Evolutionary conservation across 768 basidiomycete genomes (phyloP), one percentile per base, ranked within the genome.

Genomic region (Mycena chlorophos): DNA sequence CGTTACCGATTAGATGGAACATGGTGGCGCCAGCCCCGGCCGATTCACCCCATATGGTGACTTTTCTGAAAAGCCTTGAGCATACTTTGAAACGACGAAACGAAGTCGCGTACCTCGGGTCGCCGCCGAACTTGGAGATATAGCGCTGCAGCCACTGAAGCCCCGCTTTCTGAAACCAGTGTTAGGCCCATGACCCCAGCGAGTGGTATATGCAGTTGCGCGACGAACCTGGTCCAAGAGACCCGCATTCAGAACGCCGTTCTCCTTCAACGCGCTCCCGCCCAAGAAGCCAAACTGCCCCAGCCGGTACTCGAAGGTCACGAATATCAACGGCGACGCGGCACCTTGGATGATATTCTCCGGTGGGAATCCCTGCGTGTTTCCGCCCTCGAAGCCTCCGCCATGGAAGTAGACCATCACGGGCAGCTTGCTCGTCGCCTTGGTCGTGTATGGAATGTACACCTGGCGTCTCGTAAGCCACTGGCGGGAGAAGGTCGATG

Each of bases 11-110:
- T n/a, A 78, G 66, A 73, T 78, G 38, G 5, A 31, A 75, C 69
- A 77, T 71, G 0, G 71, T 73, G 14, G 75, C 73, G n/a, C 73
- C 77, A 56, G 74, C 74, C n/a, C 75, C 74, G n/a, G 75, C 75
- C 31, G 74, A 75, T 61, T 75, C 63, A 4, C 75, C 75, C 74
- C 73, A 75, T 16, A 77, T 74, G 8, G 75, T 77, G 17, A 77
- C 74, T 23, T 65, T 69, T 17, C 75, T 77, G 39, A 13, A 14
- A n/a, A 58, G 47, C 3, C 49, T 22, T n/a, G 26, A 3, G 28
- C n/a, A 14, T n/a, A 40, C 17, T 14, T n/a, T 22, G 1, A 14
- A 23, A 22, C 26, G 28, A 22, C 19, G 2, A 38, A 46, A 45
- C n/a, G 17, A 3, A 20, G 3, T n/a, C 6, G 51, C 67, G 49